Evolutionary conservation across 257 asterid species (phyloP), one percentile per base, ranked within the genome.

Genomic region (Ilex asprella): DNA sequence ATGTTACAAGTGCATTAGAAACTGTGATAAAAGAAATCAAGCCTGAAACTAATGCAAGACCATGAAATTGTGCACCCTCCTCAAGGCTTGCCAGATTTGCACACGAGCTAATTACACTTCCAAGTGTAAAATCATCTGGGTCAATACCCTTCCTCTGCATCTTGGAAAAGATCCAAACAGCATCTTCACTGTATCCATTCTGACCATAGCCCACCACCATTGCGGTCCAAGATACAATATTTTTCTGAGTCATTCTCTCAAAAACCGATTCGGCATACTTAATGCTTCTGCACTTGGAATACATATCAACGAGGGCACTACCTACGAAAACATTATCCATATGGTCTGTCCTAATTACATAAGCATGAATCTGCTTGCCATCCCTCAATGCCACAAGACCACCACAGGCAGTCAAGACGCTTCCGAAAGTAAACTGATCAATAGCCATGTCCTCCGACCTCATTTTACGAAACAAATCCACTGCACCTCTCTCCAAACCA

Each of bases 181-280:
- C 99, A 74, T 89, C 94, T 60, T 89, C 96, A 10, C 91, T 78
- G 76, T 68, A 82, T 35, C 99, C 99, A 41, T 89, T 89, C 75
- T 88, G 96, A 66, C 97, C 92, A 63, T 84, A 87, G n/a, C 94
- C 99, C 21, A 89, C 97, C 51, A 93, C 66, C 94, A 93, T 84
- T 58, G 97, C 97, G 5, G 97, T 89, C 96, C 96, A 93, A 31
- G 97, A 82, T 35, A 93, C 95, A 1, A 93, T 68, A 63, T 93
- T 85, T 80, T 72, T 87, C 75, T 58, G 59, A 39, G 67, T 39
- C 92, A 85, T 89, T 69, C 67, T 76, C 75, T 76, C 52, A 52
- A 93, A 93, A 32, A 86, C 79, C 16, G 39, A 72, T 73, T 82
- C 96, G 10, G 97, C 95, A 58, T 77, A 84, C 53, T 65, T 84